phyloP scores from a whole-genome alignment of 2,329 filamentous ascomycete species.

The Blastomyces gilchristii region DNA sequence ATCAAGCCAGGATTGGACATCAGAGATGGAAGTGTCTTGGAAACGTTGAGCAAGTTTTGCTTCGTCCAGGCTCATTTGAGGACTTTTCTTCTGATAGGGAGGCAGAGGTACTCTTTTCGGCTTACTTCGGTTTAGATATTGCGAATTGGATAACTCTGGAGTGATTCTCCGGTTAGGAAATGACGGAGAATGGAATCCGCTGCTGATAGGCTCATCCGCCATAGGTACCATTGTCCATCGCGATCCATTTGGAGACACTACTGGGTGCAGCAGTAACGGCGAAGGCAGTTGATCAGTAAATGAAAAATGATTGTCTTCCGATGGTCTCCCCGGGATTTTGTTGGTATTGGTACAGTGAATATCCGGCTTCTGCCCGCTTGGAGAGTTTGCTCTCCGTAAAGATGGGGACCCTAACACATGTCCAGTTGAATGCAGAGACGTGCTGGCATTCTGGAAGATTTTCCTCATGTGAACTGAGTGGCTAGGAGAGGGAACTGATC shows the following conservation, averaged over 20 bases:
- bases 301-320: neutral
- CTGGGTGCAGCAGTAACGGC: neutral
- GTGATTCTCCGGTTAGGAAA: neutral
- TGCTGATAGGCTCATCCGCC: conserved; percentile 4
- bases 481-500: neutral
- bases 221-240: conserved; percentile 5
- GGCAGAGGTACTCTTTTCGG: neutral
- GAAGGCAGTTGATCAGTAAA: neutral
- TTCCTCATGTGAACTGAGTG: neutral
- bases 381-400: neutral
- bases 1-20: conserved; percentile 8
- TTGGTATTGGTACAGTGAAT: neutral
- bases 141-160: neutral
- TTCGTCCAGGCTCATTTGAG: neutral
- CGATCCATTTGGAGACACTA: conserved; percentile 6
- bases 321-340: neutral
- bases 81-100: neutral
- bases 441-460: conserved; percentile 2
- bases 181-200: neutral
- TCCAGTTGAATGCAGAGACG: conserved; percentile 1
- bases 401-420: neutral
- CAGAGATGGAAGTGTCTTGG: conserved; percentile 5
- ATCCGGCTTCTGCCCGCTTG: neutral
- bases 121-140: neutral
- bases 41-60: neutral